phyloP scores from a whole-genome alignment of 495 filamentous ascomycete genomes.

The Trypethelium eluteriae region DNA sequence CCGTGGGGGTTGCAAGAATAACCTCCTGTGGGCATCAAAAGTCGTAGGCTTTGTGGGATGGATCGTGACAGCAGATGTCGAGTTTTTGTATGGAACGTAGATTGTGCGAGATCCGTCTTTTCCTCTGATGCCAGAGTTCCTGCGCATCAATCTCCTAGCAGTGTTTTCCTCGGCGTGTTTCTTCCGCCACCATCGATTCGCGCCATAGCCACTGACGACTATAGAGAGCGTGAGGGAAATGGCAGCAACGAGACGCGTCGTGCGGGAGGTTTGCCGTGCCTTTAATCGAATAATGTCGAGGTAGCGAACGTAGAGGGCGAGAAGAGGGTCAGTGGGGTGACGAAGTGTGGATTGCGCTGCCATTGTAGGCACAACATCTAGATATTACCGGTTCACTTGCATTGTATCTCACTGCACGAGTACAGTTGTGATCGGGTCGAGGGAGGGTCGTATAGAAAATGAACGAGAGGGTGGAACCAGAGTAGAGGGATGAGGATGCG shows the following conservation, averaged over 20 bases:
- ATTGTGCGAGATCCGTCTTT: conserved; percentile 93
- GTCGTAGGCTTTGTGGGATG: conserved; percentile 86
- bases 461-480: not conserved
- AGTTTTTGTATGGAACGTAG: conserved; percentile 81
- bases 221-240: conserved; percentile 68
- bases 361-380: conserved; percentile 14
- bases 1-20: conserved; percentile 85
- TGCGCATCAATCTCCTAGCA: conserved; percentile 68
- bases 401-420: not conserved
- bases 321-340: conserved; percentile 7
- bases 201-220: conserved; percentile 65
- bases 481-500: not conserved
- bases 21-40: conserved; percentile 88
- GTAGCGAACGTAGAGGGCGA: conserved; percentile 25
- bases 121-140: conserved; percentile 84
- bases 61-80: conserved; percentile 84
- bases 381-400: not conserved
- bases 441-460: not conserved
- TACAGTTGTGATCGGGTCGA: not conserved
- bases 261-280: conserved; percentile 34
- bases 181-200: conserved; percentile 62
- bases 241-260: conserved; percentile 64
- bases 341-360: conserved; percentile 27
- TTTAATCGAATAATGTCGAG: conserved; percentile 23
- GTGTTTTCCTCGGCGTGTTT: conserved; percentile 68